Evolutionary conservation across 2,329 filamentous ascomycete genomes (phyloP).

Genomic region (Trichoderma hamatum): DNA sequence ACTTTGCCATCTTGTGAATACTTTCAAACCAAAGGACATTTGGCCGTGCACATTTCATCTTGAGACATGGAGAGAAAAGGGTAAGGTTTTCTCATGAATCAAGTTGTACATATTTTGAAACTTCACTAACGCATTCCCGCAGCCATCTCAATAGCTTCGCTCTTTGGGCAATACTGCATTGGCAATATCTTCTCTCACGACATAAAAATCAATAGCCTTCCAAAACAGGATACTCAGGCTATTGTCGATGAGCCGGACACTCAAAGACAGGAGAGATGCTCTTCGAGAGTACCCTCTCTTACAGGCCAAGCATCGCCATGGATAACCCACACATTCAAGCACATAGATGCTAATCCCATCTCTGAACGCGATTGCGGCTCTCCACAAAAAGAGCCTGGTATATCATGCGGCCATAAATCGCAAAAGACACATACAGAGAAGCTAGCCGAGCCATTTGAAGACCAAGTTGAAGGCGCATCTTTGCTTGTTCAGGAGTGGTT

Average conservation of each 20-base stretch:
- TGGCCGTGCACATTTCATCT: constrained; percentile 79
- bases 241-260: not conserved
- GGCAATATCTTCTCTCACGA: constrained; percentile 67
- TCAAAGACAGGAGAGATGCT: not conserved
- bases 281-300: not conserved
- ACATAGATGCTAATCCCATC: not conserved
- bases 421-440: not conserved
- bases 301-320: not conserved
- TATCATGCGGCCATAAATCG: no score
- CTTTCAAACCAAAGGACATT: constrained; percentile 74
- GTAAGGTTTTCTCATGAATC: constrained; percentile 30
- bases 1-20: constrained; percentile 68
- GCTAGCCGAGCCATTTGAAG: not conserved
- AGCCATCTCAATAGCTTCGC: constrained; percentile 62
- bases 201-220: constrained; percentile 51
- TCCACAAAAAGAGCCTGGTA: not conserved
- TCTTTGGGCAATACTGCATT: constrained; percentile 74
- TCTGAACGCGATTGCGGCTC: not conserved
- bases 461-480: not conserved
- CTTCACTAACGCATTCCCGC: not conserved
- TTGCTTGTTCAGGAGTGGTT: constrained; percentile 30
- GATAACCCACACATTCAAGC: no score
- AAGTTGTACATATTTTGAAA: not conserved
- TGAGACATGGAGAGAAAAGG: constrained; percentile 61
- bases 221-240: not conserved